phyloP scores from a whole-genome alignment of 2,329 filamentous ascomycete genomes.

The Paraphaeosphaeria sporulosa region DNA sequence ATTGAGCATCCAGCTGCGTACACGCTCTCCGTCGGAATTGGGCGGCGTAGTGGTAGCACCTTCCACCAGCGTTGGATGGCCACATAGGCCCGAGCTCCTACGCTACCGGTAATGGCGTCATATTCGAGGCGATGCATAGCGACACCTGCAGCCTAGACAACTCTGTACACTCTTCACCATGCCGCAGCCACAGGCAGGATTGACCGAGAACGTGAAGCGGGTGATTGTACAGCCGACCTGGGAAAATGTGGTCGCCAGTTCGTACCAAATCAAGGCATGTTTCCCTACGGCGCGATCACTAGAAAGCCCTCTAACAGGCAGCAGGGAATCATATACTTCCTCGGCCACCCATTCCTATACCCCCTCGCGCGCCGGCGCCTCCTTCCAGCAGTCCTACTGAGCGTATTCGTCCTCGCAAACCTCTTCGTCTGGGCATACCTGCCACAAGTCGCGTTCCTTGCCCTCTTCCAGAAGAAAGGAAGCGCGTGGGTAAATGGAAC shows the following conservation, averaged over 20 bases:
- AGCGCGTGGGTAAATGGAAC: constrained; percentile 91
- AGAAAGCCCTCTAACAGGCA: constrained; percentile 23
- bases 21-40: constrained; percentile 8
- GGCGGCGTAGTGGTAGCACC: not conserved
- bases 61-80: not conserved
- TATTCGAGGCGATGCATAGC: constrained; percentile 8
- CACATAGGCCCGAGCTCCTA: constrained; percentile 16
- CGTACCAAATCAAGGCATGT: constrained; percentile 43
- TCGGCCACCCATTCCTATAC: constrained; percentile 78
- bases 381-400: constrained; percentile 82
- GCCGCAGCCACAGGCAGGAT: constrained; percentile 41
- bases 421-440: constrained; percentile 89
- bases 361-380: constrained; percentile 81
- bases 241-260: constrained; percentile 34
- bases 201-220: constrained; percentile 29
- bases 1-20: not conserved
- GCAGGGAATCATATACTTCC: constrained; percentile 83
- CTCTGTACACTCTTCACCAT: constrained; percentile 36
- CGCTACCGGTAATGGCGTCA: constrained; percentile 16
- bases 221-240: constrained; percentile 40
- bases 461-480: constrained; percentile 80
- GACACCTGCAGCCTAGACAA: constrained; percentile 1
- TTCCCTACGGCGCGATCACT: not conserved
- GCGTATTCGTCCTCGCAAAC: constrained; percentile 80
- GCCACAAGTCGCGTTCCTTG: constrained; percentile 87